A percentile compares a stretch with the other conserved stretches of the same genome.
Conservation (phyloP, 352 stramenopile species). For the Ophiocytium majus region DNA sequence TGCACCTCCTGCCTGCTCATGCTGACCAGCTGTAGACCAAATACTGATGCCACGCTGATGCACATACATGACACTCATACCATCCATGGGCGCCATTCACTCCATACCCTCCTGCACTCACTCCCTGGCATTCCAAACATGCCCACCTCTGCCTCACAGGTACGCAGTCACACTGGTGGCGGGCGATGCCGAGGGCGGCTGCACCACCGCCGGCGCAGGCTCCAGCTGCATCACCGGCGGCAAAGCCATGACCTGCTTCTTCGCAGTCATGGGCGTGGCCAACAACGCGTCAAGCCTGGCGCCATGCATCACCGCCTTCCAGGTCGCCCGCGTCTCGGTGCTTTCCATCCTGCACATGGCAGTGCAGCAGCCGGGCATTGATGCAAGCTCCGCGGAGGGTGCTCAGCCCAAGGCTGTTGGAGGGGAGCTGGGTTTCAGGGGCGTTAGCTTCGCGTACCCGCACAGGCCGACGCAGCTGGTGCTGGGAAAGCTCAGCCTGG, state of each 20-base stretch:
- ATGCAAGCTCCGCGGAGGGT: conserved; percentile 30
- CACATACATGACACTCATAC: too few species aligned
- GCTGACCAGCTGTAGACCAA: too few species aligned
- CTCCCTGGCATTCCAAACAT: too few species aligned
- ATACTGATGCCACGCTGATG: too few species aligned
- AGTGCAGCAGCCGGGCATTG: conserved; percentile 55
- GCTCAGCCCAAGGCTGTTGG: conserved; percentile 27
- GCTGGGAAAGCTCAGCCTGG: conserved; percentile 58
- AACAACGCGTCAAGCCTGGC: conserved; percentile 57
- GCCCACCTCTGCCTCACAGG: too few species aligned
- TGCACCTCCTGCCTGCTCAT: too few species aligned
- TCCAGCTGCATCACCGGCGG: conserved; percentile 47
- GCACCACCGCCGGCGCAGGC: too few species aligned
- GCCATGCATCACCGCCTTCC: conserved; percentile 56
- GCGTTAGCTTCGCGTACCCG: conserved; percentile 62
- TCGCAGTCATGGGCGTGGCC: conserved; percentile 52
- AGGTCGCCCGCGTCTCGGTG: conserved; percentile 43
- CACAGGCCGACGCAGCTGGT: conserved; percentile 58
- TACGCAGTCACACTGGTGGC: conserved; percentile 49
- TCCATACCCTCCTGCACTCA: too few species aligned
- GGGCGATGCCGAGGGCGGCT: conserved; percentile 37
- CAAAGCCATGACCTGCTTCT: conserved; percentile 58
- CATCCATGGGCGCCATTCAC: too few species aligned
- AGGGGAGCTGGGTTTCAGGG: conserved; percentile 42
- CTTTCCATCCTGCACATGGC: conserved; percentile 58